Base-by-base conservation (phyloP, 306 rosid species). In the Boehmeria nivea region DNA sequence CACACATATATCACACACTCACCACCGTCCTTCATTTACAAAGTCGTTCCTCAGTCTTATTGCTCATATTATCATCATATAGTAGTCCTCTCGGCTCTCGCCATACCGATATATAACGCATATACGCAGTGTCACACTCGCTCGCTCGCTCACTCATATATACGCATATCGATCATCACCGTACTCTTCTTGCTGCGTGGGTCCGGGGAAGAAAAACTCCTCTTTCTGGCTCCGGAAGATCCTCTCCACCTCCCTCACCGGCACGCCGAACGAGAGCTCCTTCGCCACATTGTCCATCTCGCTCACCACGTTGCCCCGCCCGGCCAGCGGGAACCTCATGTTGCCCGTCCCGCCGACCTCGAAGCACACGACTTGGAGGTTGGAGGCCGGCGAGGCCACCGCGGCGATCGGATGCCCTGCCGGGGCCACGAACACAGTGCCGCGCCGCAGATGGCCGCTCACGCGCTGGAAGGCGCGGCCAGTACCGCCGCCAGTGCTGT, bases 351-450 rank as follows among this genome's bases (percentile, higher is more conserved):
- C 86, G n/a, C 75, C 54, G 28, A 86, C 73, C 62, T 81, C 84
- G 45, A 83, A 87, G 57, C 81, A 78, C 13, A 83, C 0, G 2
- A 78, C 47, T 9, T 61, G 66, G 6, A 83, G 86, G 56, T 87
- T 72, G 24, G 28, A 65, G 8, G 48, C 38, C 17, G 15, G 56
- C 0, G 81, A 73, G 44, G 91, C 77, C 0, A 64, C 15, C 0
- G 42, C 8, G 0, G 82, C 65, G 28, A 61, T 45, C 3, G 95
- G 93, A 51, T 86, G 91, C 3, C 86, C 91, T 0, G 86, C 70
- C 0, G 88, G 95, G 3, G 59, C 80, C 37, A 78, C 77, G 57
- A 76, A 83, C 61, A 81, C 73, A 15, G 14, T 10, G 0, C 86
- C 79, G 0, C 62, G 77, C 57, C 55, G 68, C 59, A 86, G 44